Percentiles rank a stretch among this genome's conserved stretches.
These are phyloP conservation scores for Schizophyllum amplum DNA, from an alignment of 1,284 basidiomycete species.

Conservation along the genomic window DNA sequence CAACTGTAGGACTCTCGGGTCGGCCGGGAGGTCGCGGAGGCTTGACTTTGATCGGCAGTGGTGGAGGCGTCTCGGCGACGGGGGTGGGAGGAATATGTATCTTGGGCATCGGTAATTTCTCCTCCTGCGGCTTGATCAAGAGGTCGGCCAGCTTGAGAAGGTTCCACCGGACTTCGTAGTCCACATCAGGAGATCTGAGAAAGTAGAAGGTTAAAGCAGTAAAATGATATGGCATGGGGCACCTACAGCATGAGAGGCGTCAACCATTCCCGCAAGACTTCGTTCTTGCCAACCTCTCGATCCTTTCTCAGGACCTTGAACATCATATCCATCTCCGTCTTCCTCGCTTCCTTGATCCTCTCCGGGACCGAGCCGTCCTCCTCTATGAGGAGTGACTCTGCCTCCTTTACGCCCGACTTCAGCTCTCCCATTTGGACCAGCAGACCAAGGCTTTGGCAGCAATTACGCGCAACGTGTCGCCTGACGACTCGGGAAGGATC, in stretches of 20 bases:
- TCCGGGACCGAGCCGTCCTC: constrained; percentile 70
- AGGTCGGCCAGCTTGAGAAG: constrained; percentile 90
- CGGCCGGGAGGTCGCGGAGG: constrained; percentile 20
- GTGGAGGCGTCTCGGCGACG: constrained; percentile 43
- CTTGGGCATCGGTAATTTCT: constrained; percentile 79
- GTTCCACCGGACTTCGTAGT: constrained; percentile 86
- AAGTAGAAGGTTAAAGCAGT: constrained; percentile 5
- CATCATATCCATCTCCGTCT: constrained; percentile 73
- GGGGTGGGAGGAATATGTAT: constrained; percentile 82
- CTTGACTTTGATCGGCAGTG: constrained; percentile 7
- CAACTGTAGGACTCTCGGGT: constrained; percentile 35
- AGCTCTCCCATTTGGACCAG: constrained; percentile 88
- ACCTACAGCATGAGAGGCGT: constrained; percentile 77
- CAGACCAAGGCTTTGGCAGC: constrained; percentile 84
- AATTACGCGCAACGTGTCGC: constrained; percentile 78
- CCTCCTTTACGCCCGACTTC: constrained; percentile 66
- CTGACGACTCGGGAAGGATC: constrained; percentile 82
- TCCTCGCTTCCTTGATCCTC: constrained; percentile 67
- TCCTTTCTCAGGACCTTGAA: constrained; percentile 80
- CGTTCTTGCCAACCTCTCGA: constrained; percentile 79
- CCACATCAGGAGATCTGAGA: constrained; percentile 59
- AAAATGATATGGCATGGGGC: constrained; percentile 5
- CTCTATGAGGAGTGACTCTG: constrained; percentile 72
- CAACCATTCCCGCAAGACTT: constrained; percentile 69
- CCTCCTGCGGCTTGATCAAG: constrained; percentile 75